These are phyloP conservation scores for Darksidea phi DNA, from an alignment of 495 filamentous ascomycete genomes.

Conservation along the genomic window DNA sequence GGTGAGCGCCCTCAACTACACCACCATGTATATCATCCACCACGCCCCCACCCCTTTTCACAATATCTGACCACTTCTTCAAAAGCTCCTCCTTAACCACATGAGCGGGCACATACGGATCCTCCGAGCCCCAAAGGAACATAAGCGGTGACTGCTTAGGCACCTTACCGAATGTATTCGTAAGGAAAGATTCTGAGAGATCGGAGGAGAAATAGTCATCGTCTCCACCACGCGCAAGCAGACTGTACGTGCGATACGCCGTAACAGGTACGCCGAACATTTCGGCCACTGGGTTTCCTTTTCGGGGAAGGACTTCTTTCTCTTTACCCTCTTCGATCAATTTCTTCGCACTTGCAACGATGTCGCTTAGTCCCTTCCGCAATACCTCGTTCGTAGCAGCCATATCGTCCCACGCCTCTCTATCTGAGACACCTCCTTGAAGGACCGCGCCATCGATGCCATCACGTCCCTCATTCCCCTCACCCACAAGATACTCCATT, in stretches of 20 bases:
- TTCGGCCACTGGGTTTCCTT: conserved; percentile 46
- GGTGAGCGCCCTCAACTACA: conserved; percentile 59
- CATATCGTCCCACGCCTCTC: conserved; percentile 57
- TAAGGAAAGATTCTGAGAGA: conserved; percentile 58
- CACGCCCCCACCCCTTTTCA: conserved; percentile 46
- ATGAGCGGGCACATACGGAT: conserved; percentile 64
- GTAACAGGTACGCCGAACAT: conserved; percentile 59
- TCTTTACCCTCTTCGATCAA: conserved; percentile 54
- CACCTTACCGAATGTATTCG: conserved; percentile 64
- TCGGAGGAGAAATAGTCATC: conserved; percentile 92
- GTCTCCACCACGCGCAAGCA: conserved; percentile 63
- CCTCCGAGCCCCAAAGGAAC: conserved; percentile 67
- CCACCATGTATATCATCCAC: conserved; percentile 57
- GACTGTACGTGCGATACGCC: conserved; percentile 65
- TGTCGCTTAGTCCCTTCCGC: conserved; percentile 46
- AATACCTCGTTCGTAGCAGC: too few species aligned
- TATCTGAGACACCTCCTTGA: conserved; percentile 77
- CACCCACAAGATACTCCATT: conserved; percentile 63
- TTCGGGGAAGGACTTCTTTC: conserved; percentile 57
- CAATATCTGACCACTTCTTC: conserved; percentile 57
- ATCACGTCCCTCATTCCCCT: conserved; percentile 38
- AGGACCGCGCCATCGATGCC: conserved; percentile 75
- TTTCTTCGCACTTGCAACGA: conserved; percentile 54
- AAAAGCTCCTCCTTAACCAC: conserved; percentile 67
- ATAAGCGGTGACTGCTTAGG: conserved; percentile 52